Conservation (phyloP, 495 filamentous ascomycete genomes). For the Aspergillus panamensis region DNA sequence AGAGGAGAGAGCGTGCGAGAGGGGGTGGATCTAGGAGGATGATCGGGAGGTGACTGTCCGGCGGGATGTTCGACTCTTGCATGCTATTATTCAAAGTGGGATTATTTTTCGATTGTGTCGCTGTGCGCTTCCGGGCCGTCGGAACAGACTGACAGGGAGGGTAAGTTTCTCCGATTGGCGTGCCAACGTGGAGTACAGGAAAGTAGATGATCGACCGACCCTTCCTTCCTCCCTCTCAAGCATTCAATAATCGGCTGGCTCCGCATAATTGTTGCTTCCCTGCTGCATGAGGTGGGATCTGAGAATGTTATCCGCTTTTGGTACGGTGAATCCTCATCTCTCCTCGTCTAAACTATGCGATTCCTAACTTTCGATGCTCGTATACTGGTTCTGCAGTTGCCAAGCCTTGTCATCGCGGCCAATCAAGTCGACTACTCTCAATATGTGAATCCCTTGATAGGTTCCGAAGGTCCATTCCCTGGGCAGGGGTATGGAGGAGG, state of each 20-base stretch:
- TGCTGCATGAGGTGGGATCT: neutral
- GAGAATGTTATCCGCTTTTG: neutral
- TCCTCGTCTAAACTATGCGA: conserved; percentile 3
- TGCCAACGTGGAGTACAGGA: neutral
- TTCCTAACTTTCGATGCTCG: neutral
- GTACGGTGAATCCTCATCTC: neutral
- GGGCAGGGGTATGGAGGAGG: conserved; percentile 48
- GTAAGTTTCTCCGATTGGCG: conserved; percentile 28
- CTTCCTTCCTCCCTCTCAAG: neutral
- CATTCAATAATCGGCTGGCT: neutral
- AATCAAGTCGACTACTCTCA: conserved; percentile 38
- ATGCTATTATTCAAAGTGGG: conserved; percentile 27
- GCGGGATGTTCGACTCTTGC: conserved; percentile 20
- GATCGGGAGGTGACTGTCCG: neutral
- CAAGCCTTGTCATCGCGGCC: conserved; percentile 3
- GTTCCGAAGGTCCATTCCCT: conserved; percentile 33
- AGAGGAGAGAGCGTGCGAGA: conserved; percentile 10
- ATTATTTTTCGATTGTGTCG: conserved; percentile 42
- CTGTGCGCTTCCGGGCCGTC: conserved; percentile 20
- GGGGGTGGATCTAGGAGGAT: conserved; percentile 23
- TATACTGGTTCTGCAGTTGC: conserved; percentile 3
- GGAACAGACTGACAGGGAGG: conserved; percentile 21
- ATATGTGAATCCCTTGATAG: conserved; percentile 45
- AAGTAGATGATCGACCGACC: neutral
- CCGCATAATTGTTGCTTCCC: neutral